phyloP scores from a whole-genome alignment of 2,329 filamentous ascomycete genomes.

The Samsoniella hepiali region DNA sequence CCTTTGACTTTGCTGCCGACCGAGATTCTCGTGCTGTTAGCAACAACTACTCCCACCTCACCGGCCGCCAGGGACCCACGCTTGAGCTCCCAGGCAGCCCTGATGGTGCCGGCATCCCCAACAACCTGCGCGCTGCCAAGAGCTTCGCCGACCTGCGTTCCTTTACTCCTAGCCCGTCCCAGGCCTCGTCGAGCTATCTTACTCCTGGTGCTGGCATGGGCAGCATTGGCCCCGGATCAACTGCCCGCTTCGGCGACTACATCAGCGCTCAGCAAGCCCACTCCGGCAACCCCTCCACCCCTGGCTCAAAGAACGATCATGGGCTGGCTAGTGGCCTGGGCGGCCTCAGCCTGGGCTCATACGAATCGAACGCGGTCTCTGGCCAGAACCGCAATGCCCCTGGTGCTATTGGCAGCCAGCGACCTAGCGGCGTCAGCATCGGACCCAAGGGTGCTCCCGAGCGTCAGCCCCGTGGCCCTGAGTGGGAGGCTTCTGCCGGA shows the following conservation, averaged over 20 bases:
- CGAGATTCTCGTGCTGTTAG: constrained; percentile 63
- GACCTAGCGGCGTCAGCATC: constrained; percentile 46
- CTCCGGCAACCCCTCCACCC: constrained; percentile 35
- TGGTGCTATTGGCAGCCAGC: constrained; percentile 64
- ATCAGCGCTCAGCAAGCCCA: constrained; percentile 37
- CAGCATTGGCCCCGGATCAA: constrained; percentile 44
- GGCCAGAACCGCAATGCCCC: constrained; percentile 46
- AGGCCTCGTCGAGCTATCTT: constrained; percentile 74
- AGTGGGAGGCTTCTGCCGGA: constrained; percentile 55
- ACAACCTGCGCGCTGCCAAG: constrained; percentile 88
- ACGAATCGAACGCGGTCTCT: constrained; percentile 42
- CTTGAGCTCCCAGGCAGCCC: constrained; percentile 83
- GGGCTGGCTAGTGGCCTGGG: constrained; percentile 47
- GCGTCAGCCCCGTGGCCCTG: constrained; percentile 61
- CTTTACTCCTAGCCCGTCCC: constrained; percentile 91
- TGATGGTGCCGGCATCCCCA: constrained; percentile 58
- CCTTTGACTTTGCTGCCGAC: constrained; percentile 88
- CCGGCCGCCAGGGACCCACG: constrained; percentile 81
- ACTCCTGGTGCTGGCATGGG: constrained; percentile 46
- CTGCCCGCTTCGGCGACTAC: constrained; percentile 47
- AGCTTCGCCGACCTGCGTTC: constrained; percentile 94
- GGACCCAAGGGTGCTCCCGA: constrained; percentile 50
- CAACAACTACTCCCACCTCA: constrained; percentile 66
- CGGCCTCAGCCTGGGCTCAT: constrained; percentile 50
- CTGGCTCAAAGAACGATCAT: constrained; percentile 38